Evolutionary conservation across 495 filamentous ascomycete species (phyloP), one percentile per base, ranked within the genome.

Genomic region (Talaromyces wortmannii): DNA sequence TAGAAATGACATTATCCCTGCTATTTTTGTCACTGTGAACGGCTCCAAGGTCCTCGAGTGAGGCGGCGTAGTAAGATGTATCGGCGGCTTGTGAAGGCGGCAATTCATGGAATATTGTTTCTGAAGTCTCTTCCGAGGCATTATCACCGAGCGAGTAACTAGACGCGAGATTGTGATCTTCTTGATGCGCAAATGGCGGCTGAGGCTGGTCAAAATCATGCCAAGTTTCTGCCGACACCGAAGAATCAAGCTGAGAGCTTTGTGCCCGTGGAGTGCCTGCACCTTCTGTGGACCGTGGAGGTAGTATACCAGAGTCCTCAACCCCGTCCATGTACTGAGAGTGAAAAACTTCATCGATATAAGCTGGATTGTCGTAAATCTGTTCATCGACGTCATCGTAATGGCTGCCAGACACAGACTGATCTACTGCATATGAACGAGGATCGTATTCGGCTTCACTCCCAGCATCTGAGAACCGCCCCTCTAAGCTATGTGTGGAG

Each of bases 331-430:
- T 68, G 55, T 73, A 65, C n/a, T 76, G 73, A 46, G 69, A 68
- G 55, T 76, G 68, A 17, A 76, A 73, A 6, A 78, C 70, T 6
- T 77, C 75, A 51, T 79, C 73, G 31, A 80, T 60, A 57, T 78
- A 80, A 5, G 61, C 71, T 2, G 79, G 77, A 51, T 77, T 75
- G 45, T 76, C 72, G 15, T 73, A 62, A 31, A 77, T 59, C 31
- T 63, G 70, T 36, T 74, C 70, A 56, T 68, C 64, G 10, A 49
- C 40, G 33, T 72, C 68, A 56, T 69, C 66, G 7, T 50, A 50
- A 31, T 45, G 45, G 31, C 45, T 61, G 49, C 63, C 61, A 29
- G 55, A 65, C 44, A 74, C 32, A 23, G 59, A 65, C 30, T 66
- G 72, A 43, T 70, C 69, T 56, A 65, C 66, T 36, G 59, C 59